Base-by-base conservation (phyloP, 768 basidiomycete species). In the Neoboletus magnificus region DNA sequence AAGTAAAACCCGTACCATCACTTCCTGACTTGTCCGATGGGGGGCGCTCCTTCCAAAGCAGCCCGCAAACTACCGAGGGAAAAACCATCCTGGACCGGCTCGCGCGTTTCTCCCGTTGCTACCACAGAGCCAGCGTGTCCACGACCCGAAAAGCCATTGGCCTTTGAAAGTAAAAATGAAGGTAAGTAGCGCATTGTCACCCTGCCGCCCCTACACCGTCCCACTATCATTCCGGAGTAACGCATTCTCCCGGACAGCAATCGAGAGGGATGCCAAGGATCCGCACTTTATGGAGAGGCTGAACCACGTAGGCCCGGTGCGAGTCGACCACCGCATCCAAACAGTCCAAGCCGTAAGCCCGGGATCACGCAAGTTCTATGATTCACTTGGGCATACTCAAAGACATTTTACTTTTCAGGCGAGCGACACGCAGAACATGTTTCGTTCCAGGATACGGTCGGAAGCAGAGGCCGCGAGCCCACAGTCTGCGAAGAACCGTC, bases 281-380 rank as follows among this genome's bases (percentile, higher is more conserved):
- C 87, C 87, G 2, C 81, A 90, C 27, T 81, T 92, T 48, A 67
- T 88, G 61, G 76, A 80, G 35, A 90, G 87, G 60, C 71, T 93
- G 48, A 80, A 60, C 60, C 74, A 70, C 36, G 73, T 93, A 2
- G 89, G 89, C 1, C 83, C 81, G 13, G 90, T 91, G 23, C 76
- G 73, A 32, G 88, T 92, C 13, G 82, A 89, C 62, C 85, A 87
- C 61, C 80, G 79, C 65, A 81, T 80, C 78, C 74, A 76, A 54
- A 68, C 76, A 7, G 61, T 82, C 49, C 77, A 69, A 59, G 71
- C 79, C 22, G 87, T 85, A 65, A 64, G 78, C 61, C 18, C 7
- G 6, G 23, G 12, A 27, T 39, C 37, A n/a, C 10, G 7, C 33
- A 40, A 13, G 13, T 29, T 54, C 16, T 18, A 18, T 11, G n/a